These are phyloP conservation scores for Colletotrichum simmondsii DNA, from an alignment of 2,329 filamentous ascomycete species.

Conservation along the genomic window DNA sequence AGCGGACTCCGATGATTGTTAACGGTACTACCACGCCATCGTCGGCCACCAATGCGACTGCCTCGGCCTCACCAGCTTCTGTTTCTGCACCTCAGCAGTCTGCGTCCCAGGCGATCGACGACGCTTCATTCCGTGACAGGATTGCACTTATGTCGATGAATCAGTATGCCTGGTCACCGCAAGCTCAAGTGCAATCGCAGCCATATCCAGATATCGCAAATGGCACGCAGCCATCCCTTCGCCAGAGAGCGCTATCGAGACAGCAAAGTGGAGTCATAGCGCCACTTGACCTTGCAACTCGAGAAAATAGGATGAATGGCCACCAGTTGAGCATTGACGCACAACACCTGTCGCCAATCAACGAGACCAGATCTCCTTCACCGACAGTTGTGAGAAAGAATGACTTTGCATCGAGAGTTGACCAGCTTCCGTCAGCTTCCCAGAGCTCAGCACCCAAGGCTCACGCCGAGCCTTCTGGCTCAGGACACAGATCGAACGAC, in stretches of 20 bases:
- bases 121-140: constrained; percentile 54
- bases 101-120: constrained; percentile 39
- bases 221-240: constrained; percentile 45
- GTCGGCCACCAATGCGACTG: constrained; percentile 16
- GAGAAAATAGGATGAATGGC: constrained; percentile 52
- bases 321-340: constrained; percentile 49
- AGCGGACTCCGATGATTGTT: constrained; percentile 46
- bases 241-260: constrained; percentile 51
- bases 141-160: constrained; percentile 56
- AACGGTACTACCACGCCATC: constrained; percentile 45
- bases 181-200: constrained; percentile 21
- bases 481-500: constrained; percentile 3
- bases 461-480: constrained; percentile 3
- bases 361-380: constrained; percentile 78
- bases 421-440: constrained; percentile 23
- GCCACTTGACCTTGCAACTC: constrained; percentile 65
- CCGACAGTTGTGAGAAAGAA: constrained; percentile 68
- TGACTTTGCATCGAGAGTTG: constrained; percentile 16
- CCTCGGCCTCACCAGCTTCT: constrained; percentile 23
- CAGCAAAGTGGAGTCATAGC: constrained; percentile 62
- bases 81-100: background rate
- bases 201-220: constrained; percentile 39
- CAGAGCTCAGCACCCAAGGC: constrained; percentile 31
- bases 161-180: constrained; percentile 22
- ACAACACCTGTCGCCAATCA: constrained; percentile 76